phyloP scores from a whole-genome alignment of 805 yeast species.

The Yarrowia osloensis region DNA sequence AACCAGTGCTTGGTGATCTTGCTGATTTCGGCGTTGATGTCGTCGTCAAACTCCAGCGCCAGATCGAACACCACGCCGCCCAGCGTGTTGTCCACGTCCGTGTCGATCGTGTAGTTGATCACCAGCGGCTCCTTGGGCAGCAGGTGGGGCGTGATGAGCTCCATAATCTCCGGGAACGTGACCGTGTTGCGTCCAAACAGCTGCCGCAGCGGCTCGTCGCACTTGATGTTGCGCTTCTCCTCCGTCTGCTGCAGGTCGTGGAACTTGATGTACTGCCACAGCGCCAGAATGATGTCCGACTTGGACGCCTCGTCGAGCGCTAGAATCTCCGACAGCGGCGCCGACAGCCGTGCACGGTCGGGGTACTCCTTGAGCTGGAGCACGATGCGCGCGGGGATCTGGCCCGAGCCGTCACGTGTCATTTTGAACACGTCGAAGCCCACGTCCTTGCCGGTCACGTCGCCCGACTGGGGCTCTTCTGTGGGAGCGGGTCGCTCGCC shows the following conservation, averaged over 20 bases:
- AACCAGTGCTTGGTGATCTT: constrained; percentile 47
- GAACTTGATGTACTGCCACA: constrained; percentile 76
- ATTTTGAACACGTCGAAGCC: constrained; percentile 90
- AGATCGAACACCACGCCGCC: constrained; percentile 83
- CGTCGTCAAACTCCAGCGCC: constrained; percentile 54
- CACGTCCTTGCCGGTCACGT: constrained; percentile 40
- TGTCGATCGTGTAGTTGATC: constrained; percentile 72
- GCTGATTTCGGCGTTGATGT: constrained; percentile 43
- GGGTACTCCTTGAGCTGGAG: constrained; percentile 81
- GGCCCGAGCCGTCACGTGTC: constrained; percentile 70
- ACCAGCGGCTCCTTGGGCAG: constrained; percentile 78
- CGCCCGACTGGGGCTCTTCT: constrained; percentile 1
- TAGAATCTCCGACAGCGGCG: constrained; percentile 65
- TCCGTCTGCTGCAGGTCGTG: constrained; percentile 63
- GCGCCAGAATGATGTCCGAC: constrained; percentile 75
- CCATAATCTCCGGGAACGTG: constrained; percentile 71
- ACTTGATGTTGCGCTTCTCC: constrained; percentile 55
- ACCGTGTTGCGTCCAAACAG: constrained; percentile 55
- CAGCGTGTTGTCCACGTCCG: constrained; percentile 68
- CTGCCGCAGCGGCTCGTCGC: constrained; percentile 51
- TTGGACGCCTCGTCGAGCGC: constrained; percentile 81
- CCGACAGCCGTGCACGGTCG: constrained; percentile 62
- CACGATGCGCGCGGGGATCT: constrained; percentile 68
- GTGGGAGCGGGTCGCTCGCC: constrained; percentile 39
- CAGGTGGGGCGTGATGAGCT: constrained; percentile 64